Evolutionary conservation across 768 basidiomycete genomes (phyloP), one percentile per base, ranked within the genome.

Genomic region (Daedaleopsis sinensis): DNA sequence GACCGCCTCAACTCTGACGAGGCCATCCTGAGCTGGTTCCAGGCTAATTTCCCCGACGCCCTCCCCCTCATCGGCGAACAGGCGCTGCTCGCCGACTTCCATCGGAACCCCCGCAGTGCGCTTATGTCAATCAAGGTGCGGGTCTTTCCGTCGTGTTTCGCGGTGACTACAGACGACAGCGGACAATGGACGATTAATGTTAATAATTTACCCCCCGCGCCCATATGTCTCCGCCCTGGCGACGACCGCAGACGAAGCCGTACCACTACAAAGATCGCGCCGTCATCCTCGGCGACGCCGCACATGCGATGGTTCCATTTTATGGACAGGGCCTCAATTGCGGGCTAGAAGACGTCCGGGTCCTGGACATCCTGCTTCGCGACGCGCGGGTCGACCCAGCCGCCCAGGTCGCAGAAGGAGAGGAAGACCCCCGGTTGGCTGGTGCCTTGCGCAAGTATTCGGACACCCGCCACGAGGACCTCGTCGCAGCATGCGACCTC

Each of bases 301-400:
- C 94, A 12, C 96, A 99, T 75, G 91, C 94, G 46, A 98, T 98
- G 95, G 95, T 96, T n/a, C 96, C 96, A 64, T 96, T 95, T 78
- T 95, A 91, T 73, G 92, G 96, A 46, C 96, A 99, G 81, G 96
- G 96, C 44, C 83, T 98, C 67, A 99, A 99, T 72, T 97, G 96
- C 71, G 96, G 96, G 16, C 83, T 99, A 55, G 96, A 99, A 77
- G 96, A 99, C 74, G 95, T 98, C 68, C 87, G 97, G 66, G 85
- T 98, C 55, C 82, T 99, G 65, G 84, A 87, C 61, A 81, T 85
- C 35, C 77, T 95, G 58, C 80, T 98, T 69, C 84, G 84, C 58
- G 81, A 87, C 61, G 87, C 90, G 73, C 81, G 82, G 16, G 88
- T 96, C 59, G 77, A 82, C 61, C 74, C 87, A 60, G 75, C 74